Base-by-base conservation (phyloP, 805 yeast genomes). In the Starmerella etchellsii region DNA sequence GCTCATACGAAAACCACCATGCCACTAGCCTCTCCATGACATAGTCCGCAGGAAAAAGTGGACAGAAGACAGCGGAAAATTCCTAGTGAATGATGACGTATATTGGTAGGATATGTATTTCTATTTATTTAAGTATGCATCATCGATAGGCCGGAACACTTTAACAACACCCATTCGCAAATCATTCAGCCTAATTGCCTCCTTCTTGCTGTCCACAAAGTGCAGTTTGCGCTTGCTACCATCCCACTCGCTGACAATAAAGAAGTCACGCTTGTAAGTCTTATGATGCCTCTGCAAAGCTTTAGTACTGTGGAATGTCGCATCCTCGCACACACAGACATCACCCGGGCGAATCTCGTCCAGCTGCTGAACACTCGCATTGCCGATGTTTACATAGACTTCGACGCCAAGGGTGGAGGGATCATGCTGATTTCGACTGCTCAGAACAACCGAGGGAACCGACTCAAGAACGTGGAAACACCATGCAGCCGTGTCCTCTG, bases 321-420 rank as follows among this genome's bases (percentile, higher is more conserved):
- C 95, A 41, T 75, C 75, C 52, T 77, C 72, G 47, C 84, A 71
- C 38, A 84, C 81, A 31, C 84, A 60, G 9, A 88, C 68, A 58
- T 91, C 97, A 44, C 98, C 98, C 0, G 93, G 78, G 36, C 71
- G 68, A 40, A 85, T 71, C 31, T 75, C 80, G 40, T 74, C 84
- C 24, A 62, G 53, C 49, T 71, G 75, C 14, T 68, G 61, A 6
- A 74, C 70, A 6, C 65, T 52, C 34, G 74, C 69, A 53, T 67
- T 68, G 44, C 66, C 68, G 52, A 62, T 49, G 50, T 71, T 80
- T 48, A 67, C 64, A 60, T 77, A 85, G 46, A 80, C 68, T 19
- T 71, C 68, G n/a, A 70, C 78, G 30, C 97, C 97, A 57, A 65
- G 37, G 8, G 31, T 14, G 13, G 32, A 10, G 10, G 32, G 32